Evolutionary conservation across 306 rosid species (phyloP), one percentile per base, ranked within the genome.

Genomic region (Argentina anserina): DNA sequence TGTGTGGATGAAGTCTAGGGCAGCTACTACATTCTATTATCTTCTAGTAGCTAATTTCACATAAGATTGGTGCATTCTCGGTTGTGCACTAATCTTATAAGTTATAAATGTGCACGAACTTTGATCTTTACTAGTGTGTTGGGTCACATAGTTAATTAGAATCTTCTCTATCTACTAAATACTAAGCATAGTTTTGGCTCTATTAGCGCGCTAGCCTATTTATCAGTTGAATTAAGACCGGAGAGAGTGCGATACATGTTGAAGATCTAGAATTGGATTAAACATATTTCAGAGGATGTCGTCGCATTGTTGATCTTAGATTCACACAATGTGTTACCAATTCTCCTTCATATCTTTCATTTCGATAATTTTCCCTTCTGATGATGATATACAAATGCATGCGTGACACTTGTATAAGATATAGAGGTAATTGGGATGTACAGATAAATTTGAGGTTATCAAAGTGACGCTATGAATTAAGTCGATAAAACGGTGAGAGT

Each of bases 401-500:
- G 55, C 2, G 1, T 31, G 71, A 37, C 65, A 47, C 46, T 56
- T 8, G 71, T 61, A 13, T 7, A 1, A 8, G 6, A 69, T 61
- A 45, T 9, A 69, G 37, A 56, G 62, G 79, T 74, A 71, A 33
- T 56, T 76, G 62, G 75, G 45, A 23, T 50, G 21, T 6, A 28
- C 28, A 6, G 45, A 46, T 17, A 1, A 10, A 39, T 11, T 25
- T 29, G 67, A 42, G 49, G 21, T 42, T 53, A 23, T 18, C 76
- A 4, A 70, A 70, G 72, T 46, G 10, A 41, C 42, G 9, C 18
- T 4, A 40, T 47, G 28, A 33, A 73, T 49, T 0, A 64, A 69
- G 21, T 40, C 60, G 49, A 59, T 63, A 67, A 25, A 65, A 10
- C 63, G 75, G 78, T 59, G 46, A 56, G 59, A n/a, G n/a, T n/a